Percentiles rank a stretch among this genome's conserved stretches.
Conservation (phyloP, 2,329 filamentous ascomycete genomes). For the Hypomyces perniciosus region DNA sequence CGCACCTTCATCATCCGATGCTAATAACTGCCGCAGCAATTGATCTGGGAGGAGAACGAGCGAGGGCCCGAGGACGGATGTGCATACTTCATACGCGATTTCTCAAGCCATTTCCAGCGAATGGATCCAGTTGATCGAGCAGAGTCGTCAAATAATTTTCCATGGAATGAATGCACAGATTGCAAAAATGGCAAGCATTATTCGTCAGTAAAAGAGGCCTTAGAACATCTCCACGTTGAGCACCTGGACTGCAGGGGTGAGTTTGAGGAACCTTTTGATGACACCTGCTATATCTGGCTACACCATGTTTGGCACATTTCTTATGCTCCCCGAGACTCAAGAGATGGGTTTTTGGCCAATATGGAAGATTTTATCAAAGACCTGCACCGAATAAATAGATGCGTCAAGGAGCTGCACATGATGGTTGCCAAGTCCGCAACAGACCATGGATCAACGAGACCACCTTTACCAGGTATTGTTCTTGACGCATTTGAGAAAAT, state of each 20-base stretch:
- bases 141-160: neutral
- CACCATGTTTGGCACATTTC: neutral
- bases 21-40: too few relatives aligned
- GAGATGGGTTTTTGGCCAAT: neutral
- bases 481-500: neutral
- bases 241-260: conserved; percentile 1
- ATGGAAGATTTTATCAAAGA: neutral
- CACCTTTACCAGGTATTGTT: neutral
- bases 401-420: conserved; percentile 1
- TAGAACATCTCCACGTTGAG: neutral
- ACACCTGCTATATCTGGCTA: conserved; percentile 8
- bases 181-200: neutral
- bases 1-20: too few relatives aligned
- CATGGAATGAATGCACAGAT: neutral
- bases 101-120: neutral
- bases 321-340: neutral
- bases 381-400: neutral
- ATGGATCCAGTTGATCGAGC: too few relatives aligned
- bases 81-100: neutral
- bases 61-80: neutral
- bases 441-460: neutral
- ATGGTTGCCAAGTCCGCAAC: neutral
- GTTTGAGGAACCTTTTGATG: conserved; percentile 1
- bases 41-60: conserved; percentile 4
- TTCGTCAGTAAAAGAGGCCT: neutral